A percentile compares a stretch with the other conserved stretches of the same genome.
Conservation (phyloP, 225 moss, liverwort and hornwort genomes). For the Physcomitrium patens region DNA sequence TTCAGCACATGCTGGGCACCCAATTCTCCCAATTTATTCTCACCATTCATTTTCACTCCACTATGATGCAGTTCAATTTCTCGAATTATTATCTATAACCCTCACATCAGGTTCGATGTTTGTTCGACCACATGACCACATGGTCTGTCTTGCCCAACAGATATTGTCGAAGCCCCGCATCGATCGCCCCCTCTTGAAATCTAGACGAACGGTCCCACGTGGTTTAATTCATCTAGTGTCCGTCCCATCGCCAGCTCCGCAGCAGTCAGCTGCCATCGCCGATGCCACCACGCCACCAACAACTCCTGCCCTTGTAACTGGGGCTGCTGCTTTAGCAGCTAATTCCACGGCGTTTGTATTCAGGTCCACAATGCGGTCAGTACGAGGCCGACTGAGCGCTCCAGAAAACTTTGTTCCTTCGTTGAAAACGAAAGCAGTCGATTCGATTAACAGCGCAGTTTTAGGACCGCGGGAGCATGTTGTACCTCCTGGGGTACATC, state of each 20-base stretch:
- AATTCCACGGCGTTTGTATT: slow-evolving; percentile 22
- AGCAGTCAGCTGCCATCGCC: not conserved
- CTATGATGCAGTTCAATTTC: not conserved
- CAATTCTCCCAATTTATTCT: no score
- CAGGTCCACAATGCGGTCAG: not conserved
- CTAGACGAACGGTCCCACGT: slow-evolving; percentile 54
- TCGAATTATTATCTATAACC: no score
- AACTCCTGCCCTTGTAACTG: slow-evolving; percentile 13
- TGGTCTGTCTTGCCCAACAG: slow-evolving; percentile 22
- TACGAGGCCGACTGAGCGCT: slow-evolving; percentile 32
- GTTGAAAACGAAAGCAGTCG: not conserved
- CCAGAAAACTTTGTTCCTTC: slow-evolving; percentile 9
- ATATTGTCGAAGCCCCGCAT: slow-evolving; percentile 32
- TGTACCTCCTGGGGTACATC: slow-evolving; percentile 28
- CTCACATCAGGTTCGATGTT: not conserved
- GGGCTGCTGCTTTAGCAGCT: slow-evolving; percentile 10
- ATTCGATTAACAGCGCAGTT: not conserved
- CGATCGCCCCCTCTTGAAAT: slow-evolving; percentile 49
- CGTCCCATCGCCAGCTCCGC: slow-evolving; percentile 21
- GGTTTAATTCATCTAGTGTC: slow-evolving; percentile 56
- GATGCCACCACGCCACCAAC: not conserved
- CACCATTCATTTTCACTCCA: not conserved
- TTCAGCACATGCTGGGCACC: no score
- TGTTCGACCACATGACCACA: not conserved
- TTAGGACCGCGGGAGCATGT: slow-evolving; percentile 18